A percentile compares a stretch with the other conserved stretches of the same genome.
Conservation (phyloP, 129 eudicot species). For the Tagetes erecta region DNA sequence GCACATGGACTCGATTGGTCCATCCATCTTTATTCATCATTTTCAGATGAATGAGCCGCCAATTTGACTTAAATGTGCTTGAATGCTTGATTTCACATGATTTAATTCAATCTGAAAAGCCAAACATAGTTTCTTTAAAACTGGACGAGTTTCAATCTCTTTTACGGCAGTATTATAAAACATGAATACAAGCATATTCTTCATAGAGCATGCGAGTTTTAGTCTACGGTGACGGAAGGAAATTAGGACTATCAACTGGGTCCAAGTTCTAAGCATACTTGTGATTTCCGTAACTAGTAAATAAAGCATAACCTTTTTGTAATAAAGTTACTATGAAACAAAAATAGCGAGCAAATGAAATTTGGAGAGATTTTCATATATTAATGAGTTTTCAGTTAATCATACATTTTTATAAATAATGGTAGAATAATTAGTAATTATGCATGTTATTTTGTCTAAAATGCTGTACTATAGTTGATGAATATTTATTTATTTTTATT, state of each 20-base stretch:
- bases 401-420: not conserved
- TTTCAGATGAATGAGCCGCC: not conserved
- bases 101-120: not conserved
- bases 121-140: not conserved
- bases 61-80: not conserved
- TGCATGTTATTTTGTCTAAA: constrained; percentile 17
- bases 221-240: not conserved
- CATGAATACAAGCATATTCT: constrained; percentile 10
- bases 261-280: constrained; percentile 15
- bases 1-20: constrained; percentile 10
- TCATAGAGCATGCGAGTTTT: not conserved
- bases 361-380: constrained; percentile 5
- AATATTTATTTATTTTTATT: constrained; percentile 3
- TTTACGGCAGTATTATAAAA: not conserved
- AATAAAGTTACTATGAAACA: constrained; percentile 7
- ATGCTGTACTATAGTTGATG: constrained; percentile 2
- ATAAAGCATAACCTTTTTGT: not conserved
- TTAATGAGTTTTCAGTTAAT: not conserved
- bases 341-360: not conserved
- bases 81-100: constrained; percentile 4
- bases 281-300: not conserved
- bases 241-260: not conserved
- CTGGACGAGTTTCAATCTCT: not conserved
- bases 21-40: constrained; percentile 8
- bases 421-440: not conserved